Conservation (phyloP, 768 basidiomycete genomes). For the Gyrodon lividus region DNA sequence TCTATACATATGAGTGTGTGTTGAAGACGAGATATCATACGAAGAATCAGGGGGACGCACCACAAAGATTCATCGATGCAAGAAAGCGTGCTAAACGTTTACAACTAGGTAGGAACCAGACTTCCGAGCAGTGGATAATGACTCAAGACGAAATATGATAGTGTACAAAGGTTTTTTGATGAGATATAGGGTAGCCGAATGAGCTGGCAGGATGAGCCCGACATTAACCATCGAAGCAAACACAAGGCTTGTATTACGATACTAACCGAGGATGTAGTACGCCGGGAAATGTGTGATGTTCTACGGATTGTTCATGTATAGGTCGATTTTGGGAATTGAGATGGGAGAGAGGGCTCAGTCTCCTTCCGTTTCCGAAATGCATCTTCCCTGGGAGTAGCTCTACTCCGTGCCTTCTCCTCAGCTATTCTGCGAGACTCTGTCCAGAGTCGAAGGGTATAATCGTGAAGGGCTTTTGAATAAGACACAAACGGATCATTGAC, state of each 20-base stretch:
- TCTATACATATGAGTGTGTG: slow-evolving; percentile 1
- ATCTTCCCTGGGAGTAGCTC: slow-evolving; percentile 28
- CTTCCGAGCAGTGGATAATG: background rate
- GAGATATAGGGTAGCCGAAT: slow-evolving; percentile 12
- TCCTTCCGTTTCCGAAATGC: slow-evolving; percentile 25
- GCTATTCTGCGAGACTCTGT: slow-evolving; percentile 59
- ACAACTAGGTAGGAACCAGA: background rate
- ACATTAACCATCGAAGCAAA: slow-evolving; percentile 12
- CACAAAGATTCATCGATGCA: slow-evolving; percentile 8
- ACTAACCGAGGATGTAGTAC: slow-evolving; percentile 14
- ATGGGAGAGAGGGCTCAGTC: slow-evolving; percentile 6
- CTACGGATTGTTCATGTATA: slow-evolving; percentile 14
- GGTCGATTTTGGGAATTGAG: slow-evolving; percentile 7
- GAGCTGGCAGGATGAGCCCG: slow-evolving; percentile 14
- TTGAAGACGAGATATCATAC: slow-evolving; percentile 2
- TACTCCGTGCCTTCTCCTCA: slow-evolving; percentile 46
- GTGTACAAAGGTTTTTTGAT: slow-evolving; percentile 17
- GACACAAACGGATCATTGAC: slow-evolving; percentile 40
- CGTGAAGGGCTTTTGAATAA: slow-evolving; percentile 65
- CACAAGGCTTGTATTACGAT: slow-evolving; percentile 5
- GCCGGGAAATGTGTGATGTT: background rate
- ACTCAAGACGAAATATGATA: slow-evolving; percentile 2
- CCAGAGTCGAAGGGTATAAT: slow-evolving; percentile 68
- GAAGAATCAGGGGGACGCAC: slow-evolving; percentile 15
- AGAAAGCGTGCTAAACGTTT: slow-evolving; percentile 1